These are phyloP conservation scores for Amanita phalloides DNA, from an alignment of 768 basidiomycete genomes.

Conservation along the genomic window DNA sequence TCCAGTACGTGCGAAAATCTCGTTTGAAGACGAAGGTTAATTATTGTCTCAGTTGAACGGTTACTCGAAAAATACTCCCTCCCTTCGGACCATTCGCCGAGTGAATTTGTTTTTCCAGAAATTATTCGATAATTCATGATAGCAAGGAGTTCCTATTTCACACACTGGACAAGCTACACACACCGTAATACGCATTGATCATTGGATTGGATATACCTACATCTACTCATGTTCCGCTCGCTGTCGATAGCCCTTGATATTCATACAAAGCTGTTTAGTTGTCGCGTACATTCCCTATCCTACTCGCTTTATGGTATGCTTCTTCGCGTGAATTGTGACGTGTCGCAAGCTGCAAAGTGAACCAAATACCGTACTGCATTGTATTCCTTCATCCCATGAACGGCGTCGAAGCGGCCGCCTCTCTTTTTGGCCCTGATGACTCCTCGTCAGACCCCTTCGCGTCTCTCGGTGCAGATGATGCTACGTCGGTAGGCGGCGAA, in stretches of 20 bases:
- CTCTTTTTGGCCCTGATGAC: slow-evolving; percentile 67
- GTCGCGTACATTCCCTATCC: slow-evolving; percentile 8
- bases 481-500: not conserved
- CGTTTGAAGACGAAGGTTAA: slow-evolving; percentile 6
- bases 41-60: slow-evolving; percentile 45
- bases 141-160: not conserved
- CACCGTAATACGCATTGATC: slow-evolving; percentile 4
- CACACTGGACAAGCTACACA: not conserved
- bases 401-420: slow-evolving; percentile 68
- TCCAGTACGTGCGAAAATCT: slow-evolving; percentile 45
- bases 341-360: slow-evolving; percentile 23
- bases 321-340: slow-evolving; percentile 17
- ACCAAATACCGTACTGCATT: slow-evolving; percentile 21
- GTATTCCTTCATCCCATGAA: slow-evolving; percentile 29
- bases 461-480: slow-evolving; percentile 28
- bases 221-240: slow-evolving; percentile 10
- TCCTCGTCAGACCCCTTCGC: slow-evolving; percentile 54
- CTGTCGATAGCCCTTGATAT: slow-evolving; percentile 11
- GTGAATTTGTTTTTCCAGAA: slow-evolving; percentile 9
- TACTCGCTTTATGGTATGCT: not conserved
- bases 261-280: slow-evolving; percentile 10
- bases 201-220: slow-evolving; percentile 2
- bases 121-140: slow-evolving; percentile 14
- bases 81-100: slow-evolving; percentile 9
- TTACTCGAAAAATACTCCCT: slow-evolving; percentile 43